A percentile compares a stretch with the other conserved stretches of the same genome.
Evolutionary conservation across 2,329 filamentous ascomycete species (phyloP).

Genomic region (Penicillium frequentans): DNA sequence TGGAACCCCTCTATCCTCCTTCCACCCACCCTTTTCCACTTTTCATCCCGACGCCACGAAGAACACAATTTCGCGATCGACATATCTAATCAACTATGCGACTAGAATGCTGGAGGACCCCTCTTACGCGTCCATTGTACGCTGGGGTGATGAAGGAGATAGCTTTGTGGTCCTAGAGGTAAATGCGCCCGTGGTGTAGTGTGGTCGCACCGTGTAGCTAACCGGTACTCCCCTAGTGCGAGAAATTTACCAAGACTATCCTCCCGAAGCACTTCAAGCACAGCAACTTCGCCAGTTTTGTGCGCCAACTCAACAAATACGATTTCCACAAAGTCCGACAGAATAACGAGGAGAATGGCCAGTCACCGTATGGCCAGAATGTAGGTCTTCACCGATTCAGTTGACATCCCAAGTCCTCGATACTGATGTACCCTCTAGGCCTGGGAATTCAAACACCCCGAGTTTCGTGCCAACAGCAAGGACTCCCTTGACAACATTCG

Average conservation of each 20-base stretch:
- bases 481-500: constrained; percentile 95
- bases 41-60: not conserved
- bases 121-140: constrained; percentile 84
- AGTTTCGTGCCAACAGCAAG: constrained; percentile 94
- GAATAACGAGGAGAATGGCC: constrained; percentile 81
- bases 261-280: constrained; percentile 99
- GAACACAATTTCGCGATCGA: constrained; percentile 4
- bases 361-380: constrained; percentile 77
- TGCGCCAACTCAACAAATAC: constrained; percentile 94
- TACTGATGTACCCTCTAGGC: constrained; percentile 53
- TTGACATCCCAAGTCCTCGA: not conserved
- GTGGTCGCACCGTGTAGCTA: constrained; percentile 7
- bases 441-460: constrained; percentile 97
- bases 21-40: not conserved
- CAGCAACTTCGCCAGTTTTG: constrained; percentile 96
- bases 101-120: constrained; percentile 93
- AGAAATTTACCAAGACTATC: constrained; percentile 97
- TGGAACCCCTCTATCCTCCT: constrained; percentile 5
- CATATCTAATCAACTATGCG: constrained; percentile 12
- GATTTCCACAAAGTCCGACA: constrained; percentile 97
- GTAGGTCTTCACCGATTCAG: constrained; percentile 46
- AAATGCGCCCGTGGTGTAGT: constrained; percentile 27
- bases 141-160: constrained; percentile 93
- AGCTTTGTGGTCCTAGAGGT: constrained; percentile 98
- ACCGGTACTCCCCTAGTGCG: constrained; percentile 60